Percentiles rank a stretch among this genome's conserved stretches.
Conservation (phyloP, 1,139 yeast species). For the Scheffersomyces parashehatae region DNA sequence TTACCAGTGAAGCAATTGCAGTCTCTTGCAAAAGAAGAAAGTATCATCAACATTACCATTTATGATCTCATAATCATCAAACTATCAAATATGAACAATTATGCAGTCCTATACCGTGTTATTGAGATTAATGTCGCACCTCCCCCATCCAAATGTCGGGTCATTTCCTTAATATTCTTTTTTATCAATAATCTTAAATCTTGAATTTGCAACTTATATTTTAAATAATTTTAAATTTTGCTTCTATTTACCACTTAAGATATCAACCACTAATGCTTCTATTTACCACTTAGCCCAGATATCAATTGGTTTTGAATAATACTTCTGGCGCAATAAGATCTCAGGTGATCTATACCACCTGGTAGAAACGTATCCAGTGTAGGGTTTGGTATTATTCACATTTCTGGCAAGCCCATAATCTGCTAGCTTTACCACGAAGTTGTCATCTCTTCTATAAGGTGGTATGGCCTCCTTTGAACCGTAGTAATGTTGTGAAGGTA, state of each 20-base stretch:
- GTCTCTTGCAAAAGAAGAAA: not conserved
- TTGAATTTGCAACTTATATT: no score
- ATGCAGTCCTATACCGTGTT: no score
- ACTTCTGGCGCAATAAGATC: conserved; percentile 65
- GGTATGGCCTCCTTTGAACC: conserved; percentile 45
- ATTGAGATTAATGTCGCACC: no score
- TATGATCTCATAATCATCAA: not conserved
- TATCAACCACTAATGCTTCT: no score
- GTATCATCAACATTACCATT: conserved; percentile 2
- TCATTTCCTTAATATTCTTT: no score
- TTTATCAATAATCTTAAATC: no score
- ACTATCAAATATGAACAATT: no score
- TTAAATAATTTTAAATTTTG: no score
- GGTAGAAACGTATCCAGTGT: conserved; percentile 85
- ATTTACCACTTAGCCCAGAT: conserved; percentile 58
- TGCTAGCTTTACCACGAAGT: conserved; percentile 75
- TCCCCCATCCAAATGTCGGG: no score
- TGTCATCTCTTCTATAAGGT: conserved; percentile 38
- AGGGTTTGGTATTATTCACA: conserved; percentile 52
- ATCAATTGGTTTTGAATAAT: conserved; percentile 78
- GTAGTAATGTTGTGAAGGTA: conserved; percentile 56
- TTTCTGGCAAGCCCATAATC: conserved; percentile 90
- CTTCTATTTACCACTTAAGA: no score
- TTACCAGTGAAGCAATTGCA: not conserved
- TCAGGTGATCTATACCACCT: conserved; percentile 98